Evolutionary conservation across 1,284 basidiomycete species (phyloP), one percentile per base, ranked within the genome.

Genomic region (Vanrija humicola): DNA sequence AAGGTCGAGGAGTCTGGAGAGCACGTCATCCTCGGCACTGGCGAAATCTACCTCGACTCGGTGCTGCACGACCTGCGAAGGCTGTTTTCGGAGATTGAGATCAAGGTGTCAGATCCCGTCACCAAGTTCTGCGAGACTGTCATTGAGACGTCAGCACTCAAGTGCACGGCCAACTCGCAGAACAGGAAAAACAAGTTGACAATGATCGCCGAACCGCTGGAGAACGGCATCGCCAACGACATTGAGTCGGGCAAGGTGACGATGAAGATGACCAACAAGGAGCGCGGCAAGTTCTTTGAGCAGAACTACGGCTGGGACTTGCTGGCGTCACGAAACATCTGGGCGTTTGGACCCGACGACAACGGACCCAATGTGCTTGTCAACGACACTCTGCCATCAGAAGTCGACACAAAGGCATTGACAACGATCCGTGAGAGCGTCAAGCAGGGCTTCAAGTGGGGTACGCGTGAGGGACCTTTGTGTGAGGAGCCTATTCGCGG

Each of bases 381-480:
- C 64, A 95, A 99, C 74, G 96, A 98, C 72, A 98, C 96, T 1
- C 78, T 98, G 46, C 95, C 96, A 5, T 90, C 88, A 16, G 91
- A 97, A 79, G 83, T 94, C 46, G 95, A 99, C 79, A 97, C 97
- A 78, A 96, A 93, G 76, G 69, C 92, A 57, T 78, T 99, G 54
- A 85, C 84, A 38, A 86, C 87, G 15, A 90, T 98, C 50, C 93
- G 88, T 76, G 95, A 98, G 67, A 88, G 91, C 64, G 88, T 98
- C 70, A 95, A 92, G 78, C 96, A 98, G 78, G 96, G 96, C 34
- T 99, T 98, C 86, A 96, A 97, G 73, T 98, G 96, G 96, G 96
- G 90, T 54, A 86, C 95, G 48, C 82, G 95, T 45, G 96, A 99
- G 79, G 96, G 96, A 1, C 96, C 96, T 19, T 73, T 99, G 49